These are phyloP conservation scores for Oryza officinalis DNA, from an alignment of 176 grass and related monocot genomes.

Conservation along the genomic window DNA sequence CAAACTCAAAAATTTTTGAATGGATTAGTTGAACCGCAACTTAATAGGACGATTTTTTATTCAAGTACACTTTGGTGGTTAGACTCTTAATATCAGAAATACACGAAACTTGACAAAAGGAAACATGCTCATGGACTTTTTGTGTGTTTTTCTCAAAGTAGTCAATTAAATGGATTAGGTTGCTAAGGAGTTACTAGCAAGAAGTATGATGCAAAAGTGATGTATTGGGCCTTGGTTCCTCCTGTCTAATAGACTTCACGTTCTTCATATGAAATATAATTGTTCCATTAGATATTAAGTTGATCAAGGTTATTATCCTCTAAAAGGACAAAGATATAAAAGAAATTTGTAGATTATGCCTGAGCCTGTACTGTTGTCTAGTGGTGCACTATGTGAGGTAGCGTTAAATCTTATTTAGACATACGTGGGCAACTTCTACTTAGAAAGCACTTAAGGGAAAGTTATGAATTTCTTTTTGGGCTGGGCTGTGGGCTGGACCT, in stretches of 20 bases:
- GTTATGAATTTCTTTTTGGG: background rate
- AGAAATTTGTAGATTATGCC: background rate
- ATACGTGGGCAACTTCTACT: no score
- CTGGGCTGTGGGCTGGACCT: conserved; percentile 4
- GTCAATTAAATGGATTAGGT: conserved; percentile 34
- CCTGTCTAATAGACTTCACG: background rate
- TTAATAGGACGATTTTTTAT: background rate
- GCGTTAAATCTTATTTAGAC: no score
- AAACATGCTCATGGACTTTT: background rate
- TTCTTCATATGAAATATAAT: background rate
- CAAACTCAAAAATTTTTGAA: background rate
- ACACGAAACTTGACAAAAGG: conserved; percentile 8
- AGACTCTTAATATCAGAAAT: conserved; percentile 17
- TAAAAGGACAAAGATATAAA: background rate
- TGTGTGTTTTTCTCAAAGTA: conserved; percentile 10
- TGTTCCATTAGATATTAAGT: background rate
- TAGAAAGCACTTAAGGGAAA: background rate
- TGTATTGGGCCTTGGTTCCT: background rate
- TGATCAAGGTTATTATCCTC: background rate
- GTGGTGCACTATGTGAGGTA: background rate
- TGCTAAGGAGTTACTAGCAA: background rate
- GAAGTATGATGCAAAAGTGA: background rate
- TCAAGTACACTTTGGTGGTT: background rate
- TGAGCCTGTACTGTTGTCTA: background rate
- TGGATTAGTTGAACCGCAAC: background rate